Evolutionary conservation across 2,329 filamentous ascomycete genomes (phyloP).

Genomic region (Thielaviopsis ethacetica): DNA sequence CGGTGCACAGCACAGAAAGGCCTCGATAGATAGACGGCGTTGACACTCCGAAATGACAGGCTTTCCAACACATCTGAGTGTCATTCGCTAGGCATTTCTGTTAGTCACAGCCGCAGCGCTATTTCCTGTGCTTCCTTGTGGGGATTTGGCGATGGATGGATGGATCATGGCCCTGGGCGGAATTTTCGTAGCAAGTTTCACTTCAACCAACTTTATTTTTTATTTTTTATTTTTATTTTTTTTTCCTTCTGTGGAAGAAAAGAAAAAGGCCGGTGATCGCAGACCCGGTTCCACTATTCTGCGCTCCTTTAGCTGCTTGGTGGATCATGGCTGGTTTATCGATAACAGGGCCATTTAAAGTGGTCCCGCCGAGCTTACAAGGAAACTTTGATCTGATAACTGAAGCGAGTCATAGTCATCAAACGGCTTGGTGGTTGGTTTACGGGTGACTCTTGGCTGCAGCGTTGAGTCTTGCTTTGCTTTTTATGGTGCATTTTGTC

Average conservation of each 20-base stretch:
- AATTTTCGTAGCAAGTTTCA: no score
- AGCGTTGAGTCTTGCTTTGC: no score
- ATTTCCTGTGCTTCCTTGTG: not conserved
- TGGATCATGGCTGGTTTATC: constrained; percentile 2
- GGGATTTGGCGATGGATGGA: no score
- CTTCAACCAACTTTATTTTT: no score
- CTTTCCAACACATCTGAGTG: not conserved
- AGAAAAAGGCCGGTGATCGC: not conserved
- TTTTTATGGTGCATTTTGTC: no score
- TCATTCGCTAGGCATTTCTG: constrained; percentile 3
- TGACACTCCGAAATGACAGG: constrained; percentile 7
- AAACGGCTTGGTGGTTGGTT: not conserved
- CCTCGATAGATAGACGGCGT: constrained; percentile 2
- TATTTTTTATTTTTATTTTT: no score
- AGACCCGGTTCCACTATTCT: not conserved
- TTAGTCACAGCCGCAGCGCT: constrained; percentile 9
- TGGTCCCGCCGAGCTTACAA: not conserved
- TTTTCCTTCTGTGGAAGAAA: no score
- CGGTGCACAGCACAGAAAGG: not conserved
- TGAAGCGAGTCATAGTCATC: not conserved
- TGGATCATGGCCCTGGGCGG: no score
- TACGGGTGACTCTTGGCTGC: no score
- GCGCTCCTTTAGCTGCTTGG: no score
- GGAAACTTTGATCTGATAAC: constrained; percentile 2
- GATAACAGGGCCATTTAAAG: constrained; percentile 1